These are phyloP conservation scores for Fusarium ramigenum DNA, from an alignment of 2,329 filamentous ascomycete species.

Conservation along the genomic window DNA sequence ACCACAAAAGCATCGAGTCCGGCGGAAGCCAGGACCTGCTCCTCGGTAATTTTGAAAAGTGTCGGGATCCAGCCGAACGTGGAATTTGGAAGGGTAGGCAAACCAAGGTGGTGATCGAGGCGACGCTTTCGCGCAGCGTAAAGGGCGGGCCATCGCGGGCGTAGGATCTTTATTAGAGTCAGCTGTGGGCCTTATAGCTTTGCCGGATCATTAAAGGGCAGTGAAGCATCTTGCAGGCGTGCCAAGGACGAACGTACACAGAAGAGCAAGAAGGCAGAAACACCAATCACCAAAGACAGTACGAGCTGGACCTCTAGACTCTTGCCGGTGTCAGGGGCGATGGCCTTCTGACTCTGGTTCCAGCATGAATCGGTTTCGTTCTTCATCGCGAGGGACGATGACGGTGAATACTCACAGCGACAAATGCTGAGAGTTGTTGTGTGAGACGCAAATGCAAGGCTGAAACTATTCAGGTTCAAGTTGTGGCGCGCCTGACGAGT, in stretches of 20 bases:
- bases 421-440: conserved; percentile 11
- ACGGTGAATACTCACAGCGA: neutral
- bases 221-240: neutral
- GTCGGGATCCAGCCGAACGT: conserved; percentile 94
- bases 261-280: conserved; percentile 78
- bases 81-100: conserved; percentile 83
- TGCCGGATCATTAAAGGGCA: neutral
- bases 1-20: conserved; percentile 95
- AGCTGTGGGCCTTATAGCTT: neutral
- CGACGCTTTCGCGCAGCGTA: conserved; percentile 90
- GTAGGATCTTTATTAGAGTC: conserved; percentile 68
- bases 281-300: conserved; percentile 75
- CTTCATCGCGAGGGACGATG: conserved; percentile 7
- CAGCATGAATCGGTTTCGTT: neutral
- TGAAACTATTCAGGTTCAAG: conserved; percentile 15
- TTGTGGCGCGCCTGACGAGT: conserved; percentile 26
- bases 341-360: conserved; percentile 13
- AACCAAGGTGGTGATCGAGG: conserved; percentile 63
- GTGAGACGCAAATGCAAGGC: conserved; percentile 34
- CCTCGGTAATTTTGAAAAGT: conserved; percentile 84
- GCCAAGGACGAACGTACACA: conserved; percentile 64
- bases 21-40: conserved; percentile 88
- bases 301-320: conserved; percentile 72
- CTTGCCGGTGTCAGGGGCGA: conserved; percentile 47
- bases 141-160: conserved; percentile 89